Conservation (phyloP, 768 basidiomycete species). For the Tylopilus felleus region DNA sequence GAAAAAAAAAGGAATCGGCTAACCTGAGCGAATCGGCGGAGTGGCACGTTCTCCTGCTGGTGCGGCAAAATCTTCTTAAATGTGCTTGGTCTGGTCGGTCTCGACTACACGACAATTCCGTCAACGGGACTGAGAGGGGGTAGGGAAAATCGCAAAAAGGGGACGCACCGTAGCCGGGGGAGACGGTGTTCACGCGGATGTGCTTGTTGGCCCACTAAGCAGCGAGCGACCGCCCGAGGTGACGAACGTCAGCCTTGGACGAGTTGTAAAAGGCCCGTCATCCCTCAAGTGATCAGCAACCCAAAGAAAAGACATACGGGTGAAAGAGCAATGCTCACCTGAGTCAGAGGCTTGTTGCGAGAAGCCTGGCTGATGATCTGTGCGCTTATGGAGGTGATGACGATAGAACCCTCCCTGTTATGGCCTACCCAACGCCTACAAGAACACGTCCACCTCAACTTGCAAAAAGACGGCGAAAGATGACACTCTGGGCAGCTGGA, state of each 20-base stretch:
- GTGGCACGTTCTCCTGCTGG: slow-evolving; percentile 49
- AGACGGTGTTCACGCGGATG: slow-evolving; percentile 60
- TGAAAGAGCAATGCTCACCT: too few relatives aligned
- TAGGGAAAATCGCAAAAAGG: too few relatives aligned
- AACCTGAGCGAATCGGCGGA: slow-evolving; percentile 57
- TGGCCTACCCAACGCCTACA: slow-evolving; percentile 43
- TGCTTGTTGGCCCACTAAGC: slow-evolving; percentile 53
- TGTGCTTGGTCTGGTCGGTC: slow-evolving; percentile 55
- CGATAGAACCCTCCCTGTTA: slow-evolving; percentile 26
- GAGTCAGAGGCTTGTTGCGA: too few relatives aligned
- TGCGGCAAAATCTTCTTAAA: slow-evolving; percentile 46
- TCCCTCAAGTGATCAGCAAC: too few relatives aligned
- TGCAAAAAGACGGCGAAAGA: too few relatives aligned
- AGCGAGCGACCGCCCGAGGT: slow-evolving; percentile 58
- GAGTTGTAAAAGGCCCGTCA: too few relatives aligned
- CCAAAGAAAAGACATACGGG: too few relatives aligned
- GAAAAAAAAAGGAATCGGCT: background rate
- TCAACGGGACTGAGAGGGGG: too few relatives aligned
- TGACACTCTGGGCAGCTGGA: slow-evolving; percentile 50
- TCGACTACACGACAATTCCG: slow-evolving; percentile 36
- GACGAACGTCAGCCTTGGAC: slow-evolving; percentile 51
- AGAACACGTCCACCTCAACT: background rate
- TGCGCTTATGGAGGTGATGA: too few relatives aligned
- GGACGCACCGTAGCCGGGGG: slow-evolving; percentile 54
- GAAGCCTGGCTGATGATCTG: too few relatives aligned